These are phyloP conservation scores for Eragrostis curvula DNA, from an alignment of 176 grass and related monocot species.

Conservation along the genomic window DNA sequence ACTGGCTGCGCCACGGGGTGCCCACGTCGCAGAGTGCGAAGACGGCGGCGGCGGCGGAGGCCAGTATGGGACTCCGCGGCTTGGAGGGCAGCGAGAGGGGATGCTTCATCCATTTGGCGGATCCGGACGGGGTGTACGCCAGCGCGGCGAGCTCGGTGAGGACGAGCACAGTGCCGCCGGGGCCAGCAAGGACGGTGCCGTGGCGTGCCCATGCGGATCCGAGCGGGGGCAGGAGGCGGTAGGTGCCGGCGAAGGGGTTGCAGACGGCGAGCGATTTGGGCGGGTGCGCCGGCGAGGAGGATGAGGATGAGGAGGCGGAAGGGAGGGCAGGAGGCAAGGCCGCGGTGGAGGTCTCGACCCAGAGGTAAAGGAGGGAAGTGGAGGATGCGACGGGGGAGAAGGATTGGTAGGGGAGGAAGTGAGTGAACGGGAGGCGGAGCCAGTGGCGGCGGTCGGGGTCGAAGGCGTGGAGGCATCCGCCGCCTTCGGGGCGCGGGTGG, in stretches of 20 bases:
- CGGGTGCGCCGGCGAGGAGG: slow-evolving; percentile 40
- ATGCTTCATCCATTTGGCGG: slow-evolving; percentile 83
- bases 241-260: slow-evolving; percentile 80
- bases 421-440: slow-evolving; percentile 80
- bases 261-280: slow-evolving; percentile 87
- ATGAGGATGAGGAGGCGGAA: background rate
- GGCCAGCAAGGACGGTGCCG: slow-evolving; percentile 92
- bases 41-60: slow-evolving; percentile 57
- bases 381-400: slow-evolving; percentile 90
- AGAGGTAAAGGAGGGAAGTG: slow-evolving; percentile 91
- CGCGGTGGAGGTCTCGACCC: slow-evolving; percentile 56
- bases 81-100: slow-evolving; percentile 91
- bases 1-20: slow-evolving; percentile 94
- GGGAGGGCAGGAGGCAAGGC: slow-evolving; percentile 26
- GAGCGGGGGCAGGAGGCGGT: slow-evolving; percentile 81
- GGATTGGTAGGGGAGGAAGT: slow-evolving; percentile 86
- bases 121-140: slow-evolving; percentile 60
- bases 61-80: slow-evolving; percentile 88
- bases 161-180: slow-evolving; percentile 67
- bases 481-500: slow-evolving; percentile 72
- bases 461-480: slow-evolving; percentile 82
- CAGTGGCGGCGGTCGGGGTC: slow-evolving; percentile 70
- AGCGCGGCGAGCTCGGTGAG: slow-evolving; percentile 93
- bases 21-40: slow-evolving; percentile 95
- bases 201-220: slow-evolving; percentile 99